These are phyloP conservation scores for Penicillium sclerotigenum DNA, from an alignment of 2,329 filamentous ascomycete genomes.

Conservation along the genomic window DNA sequence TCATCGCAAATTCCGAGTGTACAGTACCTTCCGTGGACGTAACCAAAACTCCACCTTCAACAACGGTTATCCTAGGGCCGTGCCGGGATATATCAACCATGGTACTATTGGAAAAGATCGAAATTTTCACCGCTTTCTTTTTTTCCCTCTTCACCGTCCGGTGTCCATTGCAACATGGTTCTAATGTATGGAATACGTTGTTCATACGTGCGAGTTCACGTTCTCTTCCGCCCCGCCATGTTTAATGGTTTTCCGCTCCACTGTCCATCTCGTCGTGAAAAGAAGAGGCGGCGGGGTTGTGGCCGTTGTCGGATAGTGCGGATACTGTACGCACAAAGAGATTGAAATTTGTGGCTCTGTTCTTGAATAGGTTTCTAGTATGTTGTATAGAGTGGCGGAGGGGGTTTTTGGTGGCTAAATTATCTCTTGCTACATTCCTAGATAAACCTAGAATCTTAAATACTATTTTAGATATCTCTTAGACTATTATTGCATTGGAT, in stretches of 20 bases:
- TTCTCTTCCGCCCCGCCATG: slow-evolving; percentile 16
- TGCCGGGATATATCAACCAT: slow-evolving; percentile 21
- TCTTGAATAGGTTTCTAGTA: neutral
- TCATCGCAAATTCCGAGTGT: neutral
- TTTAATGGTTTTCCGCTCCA: slow-evolving; percentile 20
- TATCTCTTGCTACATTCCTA: neutral
- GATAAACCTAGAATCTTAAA: neutral
- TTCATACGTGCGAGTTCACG: neutral
- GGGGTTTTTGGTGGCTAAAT: too few relatives aligned
- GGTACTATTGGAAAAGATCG: slow-evolving; percentile 6
- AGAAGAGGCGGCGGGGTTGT: slow-evolving; percentile 11
- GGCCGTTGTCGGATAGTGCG: slow-evolving; percentile 19
- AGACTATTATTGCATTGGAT: neutral
- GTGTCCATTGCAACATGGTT: neutral
- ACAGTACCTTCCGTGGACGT: slow-evolving; percentile 1
- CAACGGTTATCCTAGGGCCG: slow-evolving; percentile 24
- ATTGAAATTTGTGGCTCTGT: slow-evolving; percentile 1
- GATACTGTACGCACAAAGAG: slow-evolving; percentile 19
- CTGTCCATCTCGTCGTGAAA: slow-evolving; percentile 12
- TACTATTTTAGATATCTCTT: neutral
- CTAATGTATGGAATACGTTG: neutral
- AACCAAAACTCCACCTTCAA: slow-evolving; percentile 20
- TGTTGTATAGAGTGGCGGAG: too few relatives aligned
- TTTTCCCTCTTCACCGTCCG: neutral
- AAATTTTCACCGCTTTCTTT: slow-evolving; percentile 9